phyloP scores from a whole-genome alignment of 768 basidiomycete genomes.

The Mrakia gelida region DNA sequence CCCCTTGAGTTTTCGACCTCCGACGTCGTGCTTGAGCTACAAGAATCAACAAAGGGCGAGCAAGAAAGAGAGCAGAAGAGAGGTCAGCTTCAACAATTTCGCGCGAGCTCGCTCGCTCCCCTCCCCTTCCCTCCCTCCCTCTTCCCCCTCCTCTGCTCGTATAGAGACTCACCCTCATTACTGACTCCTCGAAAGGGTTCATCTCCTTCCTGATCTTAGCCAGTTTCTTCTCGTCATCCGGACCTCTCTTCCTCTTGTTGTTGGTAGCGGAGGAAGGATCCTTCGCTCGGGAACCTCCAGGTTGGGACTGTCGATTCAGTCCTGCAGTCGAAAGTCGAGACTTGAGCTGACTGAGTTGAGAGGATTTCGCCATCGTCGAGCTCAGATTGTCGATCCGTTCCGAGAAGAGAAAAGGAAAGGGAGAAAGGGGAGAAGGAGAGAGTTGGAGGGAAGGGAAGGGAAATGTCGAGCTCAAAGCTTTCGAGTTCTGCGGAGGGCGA shows the following conservation, averaged over 20 bases:
- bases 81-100: not conserved
- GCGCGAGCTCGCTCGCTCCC: not conserved
- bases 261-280: constrained; percentile 43
- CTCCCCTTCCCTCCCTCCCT: not conserved
- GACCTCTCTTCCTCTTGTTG: constrained; percentile 60
- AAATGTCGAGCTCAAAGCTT: not conserved
- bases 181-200: constrained; percentile 91
- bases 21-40: constrained; percentile 66
- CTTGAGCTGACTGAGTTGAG: constrained; percentile 88
- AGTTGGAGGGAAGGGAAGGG: not conserved
- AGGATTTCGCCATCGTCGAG: constrained; percentile 43
- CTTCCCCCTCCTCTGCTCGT: not conserved
- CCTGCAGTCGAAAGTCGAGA: constrained; percentile 75
- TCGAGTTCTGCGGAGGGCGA: not conserved
- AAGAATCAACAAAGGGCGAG: not conserved
- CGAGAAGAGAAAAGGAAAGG: not conserved
- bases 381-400: not conserved
- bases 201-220: constrained; percentile 76
- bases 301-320: constrained; percentile 57
- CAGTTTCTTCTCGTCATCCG: constrained; percentile 68
- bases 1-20: constrained; percentile 80
- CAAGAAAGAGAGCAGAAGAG: not conserved
- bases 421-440: not conserved
- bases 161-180: constrained; percentile 63
- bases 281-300: constrained; percentile 50